Evolutionary conservation across 305 asterid species (phyloP).

Genomic region (Withania somnifera): DNA sequence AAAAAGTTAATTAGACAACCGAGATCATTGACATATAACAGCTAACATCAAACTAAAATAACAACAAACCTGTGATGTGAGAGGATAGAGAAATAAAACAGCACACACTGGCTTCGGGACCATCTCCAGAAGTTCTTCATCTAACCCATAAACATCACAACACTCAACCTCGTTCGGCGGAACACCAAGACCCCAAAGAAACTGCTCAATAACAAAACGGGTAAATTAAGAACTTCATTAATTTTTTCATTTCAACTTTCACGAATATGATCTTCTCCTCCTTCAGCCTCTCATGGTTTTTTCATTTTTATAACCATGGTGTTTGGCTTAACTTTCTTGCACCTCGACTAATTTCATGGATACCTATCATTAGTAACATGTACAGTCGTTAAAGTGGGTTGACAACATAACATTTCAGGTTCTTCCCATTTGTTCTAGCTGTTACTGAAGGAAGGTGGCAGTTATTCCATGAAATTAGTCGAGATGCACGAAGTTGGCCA

Average conservation of each 20-base stretch:
- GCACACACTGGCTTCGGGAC: conserved; percentile 93
- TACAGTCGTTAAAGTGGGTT: too few relatives aligned
- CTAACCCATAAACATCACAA: conserved; percentile 88
- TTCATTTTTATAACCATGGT: too few relatives aligned
- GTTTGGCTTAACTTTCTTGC: too few relatives aligned
- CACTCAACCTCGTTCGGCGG: conserved; percentile 67
- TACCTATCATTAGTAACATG: too few relatives aligned
- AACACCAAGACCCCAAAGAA: conserved; percentile 91
- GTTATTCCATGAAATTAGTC: too few relatives aligned
- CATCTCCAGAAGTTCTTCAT: conserved; percentile 82
- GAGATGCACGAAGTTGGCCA: too few relatives aligned
- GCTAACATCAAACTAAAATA: neutral
- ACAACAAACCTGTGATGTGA: conserved; percentile 49
- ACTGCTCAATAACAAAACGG: conserved; percentile 28
- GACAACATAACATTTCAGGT: too few relatives aligned
- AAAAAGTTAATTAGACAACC: conserved; percentile 9
- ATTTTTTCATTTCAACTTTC: neutral
- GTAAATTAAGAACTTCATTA: neutral
- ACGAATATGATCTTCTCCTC: neutral
- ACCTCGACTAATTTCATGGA: too few relatives aligned
- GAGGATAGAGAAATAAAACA: conserved; percentile 76
- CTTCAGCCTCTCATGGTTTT: neutral
- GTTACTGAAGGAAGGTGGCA: too few relatives aligned
- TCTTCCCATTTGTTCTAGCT: too few relatives aligned
- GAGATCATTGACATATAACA: neutral